Evolutionary conservation across 2,329 filamentous ascomycete genomes (phyloP).

Genomic region (Lasiodiplodia citricola): DNA sequence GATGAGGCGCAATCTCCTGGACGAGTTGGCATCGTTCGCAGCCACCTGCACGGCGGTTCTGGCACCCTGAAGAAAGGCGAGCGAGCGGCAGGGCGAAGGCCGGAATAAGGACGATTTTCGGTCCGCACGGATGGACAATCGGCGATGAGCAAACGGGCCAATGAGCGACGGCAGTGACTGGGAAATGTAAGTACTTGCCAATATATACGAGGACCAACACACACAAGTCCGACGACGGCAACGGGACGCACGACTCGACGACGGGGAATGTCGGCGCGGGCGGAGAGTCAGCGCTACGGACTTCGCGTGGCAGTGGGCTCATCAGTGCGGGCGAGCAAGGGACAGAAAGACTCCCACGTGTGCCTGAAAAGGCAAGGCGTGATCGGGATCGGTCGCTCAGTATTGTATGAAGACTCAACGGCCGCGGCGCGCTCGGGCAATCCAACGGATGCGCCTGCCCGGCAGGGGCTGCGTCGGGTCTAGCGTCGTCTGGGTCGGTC

Average conservation of each 20-base stretch:
- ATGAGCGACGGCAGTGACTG: background rate
- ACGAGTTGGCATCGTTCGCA: background rate
- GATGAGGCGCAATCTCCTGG: background rate
- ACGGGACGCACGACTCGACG: background rate
- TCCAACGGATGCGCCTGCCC: background rate
- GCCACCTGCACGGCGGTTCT: background rate
- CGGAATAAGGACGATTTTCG: slow-evolving; percentile 12
- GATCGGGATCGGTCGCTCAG: slow-evolving; percentile 13
- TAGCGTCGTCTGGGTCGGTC: slow-evolving; percentile 7
- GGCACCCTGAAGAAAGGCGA: background rate
- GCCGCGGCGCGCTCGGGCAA: background rate
- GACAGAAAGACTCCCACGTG: slow-evolving; percentile 1
- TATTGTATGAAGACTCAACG: slow-evolving; percentile 1
- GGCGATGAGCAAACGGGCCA: slow-evolving; percentile 7
- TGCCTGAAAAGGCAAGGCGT: slow-evolving; percentile 1
- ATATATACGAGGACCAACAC: background rate
- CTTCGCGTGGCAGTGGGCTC: background rate
- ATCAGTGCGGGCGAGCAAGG: background rate
- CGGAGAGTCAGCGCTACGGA: background rate
- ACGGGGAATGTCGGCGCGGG: background rate
- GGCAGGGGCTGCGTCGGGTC: slow-evolving; percentile 4
- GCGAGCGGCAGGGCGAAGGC: background rate
- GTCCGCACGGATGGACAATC: slow-evolving; percentile 2
- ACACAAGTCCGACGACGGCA: background rate
- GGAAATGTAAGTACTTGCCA: background rate